These are phyloP conservation scores for Dichotomocladium elegans DNA, from an alignment of 371 early-diverging fungal species.

Conservation along the genomic window DNA sequence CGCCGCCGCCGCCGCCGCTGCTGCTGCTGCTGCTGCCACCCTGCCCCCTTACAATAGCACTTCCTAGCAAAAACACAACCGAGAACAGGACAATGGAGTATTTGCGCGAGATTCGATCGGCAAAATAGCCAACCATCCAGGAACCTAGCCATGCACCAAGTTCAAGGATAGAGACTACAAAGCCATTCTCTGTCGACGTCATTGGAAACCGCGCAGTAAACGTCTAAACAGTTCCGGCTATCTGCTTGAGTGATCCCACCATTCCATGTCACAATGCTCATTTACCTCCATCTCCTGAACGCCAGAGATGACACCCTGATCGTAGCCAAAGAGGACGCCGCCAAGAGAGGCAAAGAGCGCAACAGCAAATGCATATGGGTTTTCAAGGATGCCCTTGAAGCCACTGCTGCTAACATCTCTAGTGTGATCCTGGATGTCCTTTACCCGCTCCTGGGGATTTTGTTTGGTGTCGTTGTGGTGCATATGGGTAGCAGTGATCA, in stretches of 20 bases:
- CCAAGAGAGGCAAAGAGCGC: slow-evolving; percentile 45
- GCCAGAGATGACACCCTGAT: slow-evolving; percentile 48
- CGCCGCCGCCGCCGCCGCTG: too few relatives aligned
- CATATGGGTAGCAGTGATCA: too few relatives aligned
- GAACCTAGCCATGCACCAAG: slow-evolving; percentile 57
- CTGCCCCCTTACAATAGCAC: slow-evolving; percentile 33
- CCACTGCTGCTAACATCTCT: too few relatives aligned
- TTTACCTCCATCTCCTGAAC: slow-evolving; percentile 36
- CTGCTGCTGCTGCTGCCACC: too few relatives aligned
- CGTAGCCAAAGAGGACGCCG: slow-evolving; percentile 45
- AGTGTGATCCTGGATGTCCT: too few relatives aligned
- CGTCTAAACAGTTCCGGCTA: slow-evolving; percentile 9
- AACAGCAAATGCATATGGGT: slow-evolving; percentile 37
- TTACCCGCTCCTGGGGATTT: too few relatives aligned
- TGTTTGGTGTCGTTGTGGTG: too few relatives aligned
- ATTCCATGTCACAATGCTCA: too few relatives aligned
- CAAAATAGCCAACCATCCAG: slow-evolving; percentile 50
- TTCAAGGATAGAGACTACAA: slow-evolving; percentile 56
- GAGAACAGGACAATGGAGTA: slow-evolving; percentile 64
- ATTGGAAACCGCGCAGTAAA: slow-evolving; percentile 26
- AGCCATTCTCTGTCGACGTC: slow-evolving; percentile 27
- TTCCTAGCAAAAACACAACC: slow-evolving; percentile 63
- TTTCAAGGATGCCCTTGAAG: slow-evolving; percentile 28
- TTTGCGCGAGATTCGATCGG: slow-evolving; percentile 68
- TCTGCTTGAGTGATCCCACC: too few relatives aligned